Base-by-base conservation (phyloP, 495 filamentous ascomycete genomes). In the Penicillium manginii region DNA sequence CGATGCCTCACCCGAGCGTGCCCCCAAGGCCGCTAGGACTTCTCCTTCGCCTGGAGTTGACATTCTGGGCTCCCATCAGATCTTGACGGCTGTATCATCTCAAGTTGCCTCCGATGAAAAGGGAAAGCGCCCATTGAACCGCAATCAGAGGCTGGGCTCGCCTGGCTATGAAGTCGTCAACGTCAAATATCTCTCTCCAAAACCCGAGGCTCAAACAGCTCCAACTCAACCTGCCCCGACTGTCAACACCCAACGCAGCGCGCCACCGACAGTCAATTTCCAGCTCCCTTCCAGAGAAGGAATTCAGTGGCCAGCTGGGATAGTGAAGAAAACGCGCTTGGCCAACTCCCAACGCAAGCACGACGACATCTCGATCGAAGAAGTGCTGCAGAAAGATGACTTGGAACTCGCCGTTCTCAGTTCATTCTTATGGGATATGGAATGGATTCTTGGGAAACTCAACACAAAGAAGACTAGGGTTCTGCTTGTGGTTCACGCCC, bases 291-390 rank as follows among this genome's bases (percentile, higher is more conserved):
- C 62, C 15, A 50, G 40, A n/a, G 58, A 73, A 19, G 61, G 52
- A 2, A 58, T 88, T 6, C 82, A 84, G 15, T 97, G 85, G 67
- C 90, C 88, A 0, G 64, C 75, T 2, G 93, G 93, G 11, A 77
- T 80, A 0, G 85, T 97, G 21, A 97, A 91, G 72, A 92, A 89
- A 69, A 98, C 94, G 0, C 92, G 88, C 84, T 84, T 81, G 0
- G 70, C 74, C 22, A 82, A 84, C 4, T 79, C 79, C 43, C 69
- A 75, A 1, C 78, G 91, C 26, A 68, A 62, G 0, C 80, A 73
- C 2, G 79, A 93, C 45, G 92, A 96, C 54, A 91, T 98, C 64
- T 96, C 86, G 62, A 86, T 98, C 40, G 92, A 97, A 67, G 94
- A 98, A 65, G 87, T 97, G 1, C 71, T 98, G 0, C 88, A 96